Evolutionary conservation across 768 basidiomycete species (phyloP).

Genomic region (Lentinus tigrinus): DNA sequence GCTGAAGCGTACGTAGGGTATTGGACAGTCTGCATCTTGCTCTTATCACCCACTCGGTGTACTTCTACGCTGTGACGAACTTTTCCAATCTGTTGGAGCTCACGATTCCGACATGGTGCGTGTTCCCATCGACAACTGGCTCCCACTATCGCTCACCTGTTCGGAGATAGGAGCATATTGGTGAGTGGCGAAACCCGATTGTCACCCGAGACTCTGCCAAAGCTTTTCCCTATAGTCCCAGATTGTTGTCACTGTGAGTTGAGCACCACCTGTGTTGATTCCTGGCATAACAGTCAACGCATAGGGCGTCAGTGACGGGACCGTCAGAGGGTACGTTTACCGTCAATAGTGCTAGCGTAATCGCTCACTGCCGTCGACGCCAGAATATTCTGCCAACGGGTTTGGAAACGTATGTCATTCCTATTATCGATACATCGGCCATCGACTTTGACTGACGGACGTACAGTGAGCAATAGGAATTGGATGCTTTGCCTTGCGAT

Average conservation of each 20-base stretch:
- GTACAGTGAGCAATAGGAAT: constrained; percentile 21
- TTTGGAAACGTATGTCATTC: constrained; percentile 22
- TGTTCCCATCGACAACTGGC: background rate
- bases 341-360: background rate
- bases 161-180: constrained; percentile 21
- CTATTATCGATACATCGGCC: constrained; percentile 5
- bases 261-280: too few relatives aligned
- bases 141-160: background rate
- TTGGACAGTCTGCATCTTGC: constrained; percentile 21
- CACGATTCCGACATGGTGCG: constrained; percentile 20
- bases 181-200: constrained; percentile 2
- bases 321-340: constrained; percentile 24
- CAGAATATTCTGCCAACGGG: constrained; percentile 26
- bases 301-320: constrained; percentile 26
- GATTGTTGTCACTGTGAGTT: constrained; percentile 13
- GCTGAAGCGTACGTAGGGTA: constrained; percentile 4
- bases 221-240: background rate
- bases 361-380: background rate
- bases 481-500: constrained; percentile 16
- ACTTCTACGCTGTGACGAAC: constrained; percentile 25
- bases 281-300: too few relatives aligned
- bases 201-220: background rate
- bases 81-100: constrained; percentile 20
- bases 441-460: background rate
- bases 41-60: constrained; percentile 17